Conservation (phyloP, 2,329 filamentous ascomycete genomes). For the Chrysoporthe deuterocubensis region DNA sequence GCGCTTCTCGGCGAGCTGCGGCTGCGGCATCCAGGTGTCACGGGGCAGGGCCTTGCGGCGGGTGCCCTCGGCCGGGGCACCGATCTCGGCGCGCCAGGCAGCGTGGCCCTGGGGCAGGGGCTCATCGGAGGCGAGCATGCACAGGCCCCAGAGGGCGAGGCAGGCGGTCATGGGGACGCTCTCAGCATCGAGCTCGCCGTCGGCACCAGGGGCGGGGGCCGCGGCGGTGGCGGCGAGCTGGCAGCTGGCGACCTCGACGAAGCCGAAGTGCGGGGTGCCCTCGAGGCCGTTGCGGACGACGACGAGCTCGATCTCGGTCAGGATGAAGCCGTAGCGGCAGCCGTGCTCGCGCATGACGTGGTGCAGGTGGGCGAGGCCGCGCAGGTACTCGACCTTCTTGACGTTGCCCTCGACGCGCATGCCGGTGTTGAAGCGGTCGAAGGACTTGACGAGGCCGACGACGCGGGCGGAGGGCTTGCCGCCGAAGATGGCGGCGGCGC, state of each 20-base stretch:
- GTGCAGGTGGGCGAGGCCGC: constrained; percentile 83
- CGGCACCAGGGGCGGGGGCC: constrained; percentile 8
- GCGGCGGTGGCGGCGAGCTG: constrained; percentile 52
- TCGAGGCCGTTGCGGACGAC: constrained; percentile 80
- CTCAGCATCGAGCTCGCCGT: constrained; percentile 35
- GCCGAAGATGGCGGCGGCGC: constrained; percentile 56
- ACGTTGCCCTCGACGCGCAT: constrained; percentile 87
- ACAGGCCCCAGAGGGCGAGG: constrained; percentile 77
- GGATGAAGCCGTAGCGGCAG: constrained; percentile 93
- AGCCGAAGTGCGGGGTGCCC: constrained; percentile 82
- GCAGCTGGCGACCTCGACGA: constrained; percentile 73
- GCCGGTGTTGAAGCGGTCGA: constrained; percentile 92
- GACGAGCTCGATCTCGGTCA: constrained; percentile 94
- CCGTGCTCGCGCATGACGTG: constrained; percentile 91
- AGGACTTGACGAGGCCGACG: constrained; percentile 80
- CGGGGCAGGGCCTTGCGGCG: constrained; percentile 70
- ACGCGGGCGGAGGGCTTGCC: constrained; percentile 52
- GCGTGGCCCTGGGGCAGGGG: constrained; percentile 51
- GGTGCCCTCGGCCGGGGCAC: constrained; percentile 74
- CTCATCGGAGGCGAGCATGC: constrained; percentile 48
- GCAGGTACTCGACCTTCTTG: constrained; percentile 86
- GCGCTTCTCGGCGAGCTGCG: constrained; percentile 74
- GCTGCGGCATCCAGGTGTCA: constrained; percentile 76
- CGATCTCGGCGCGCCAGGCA: constrained; percentile 72
- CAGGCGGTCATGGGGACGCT: constrained; percentile 65